These are phyloP conservation scores for Dactylellina parvicollis DNA, from an alignment of 2,329 filamentous ascomycete genomes.

Conservation along the genomic window DNA sequence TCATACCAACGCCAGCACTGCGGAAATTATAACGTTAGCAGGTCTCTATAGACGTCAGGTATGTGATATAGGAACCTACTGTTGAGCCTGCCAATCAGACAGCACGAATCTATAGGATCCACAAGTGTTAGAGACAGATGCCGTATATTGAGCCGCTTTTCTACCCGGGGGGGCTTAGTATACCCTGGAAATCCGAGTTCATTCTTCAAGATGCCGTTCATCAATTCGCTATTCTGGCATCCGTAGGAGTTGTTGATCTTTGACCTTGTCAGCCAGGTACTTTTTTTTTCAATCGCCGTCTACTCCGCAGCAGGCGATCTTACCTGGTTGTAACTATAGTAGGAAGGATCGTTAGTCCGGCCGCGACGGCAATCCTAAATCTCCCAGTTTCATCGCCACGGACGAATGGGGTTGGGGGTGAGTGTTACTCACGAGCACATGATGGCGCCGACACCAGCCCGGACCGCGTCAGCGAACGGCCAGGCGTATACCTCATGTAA, in stretches of 20 bases:
- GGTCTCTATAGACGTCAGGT: slow-evolving; percentile 56
- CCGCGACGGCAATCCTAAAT: slow-evolving; percentile 40
- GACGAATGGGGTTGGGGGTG: slow-evolving; percentile 20
- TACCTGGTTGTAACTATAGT: slow-evolving; percentile 56
- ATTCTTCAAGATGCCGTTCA: slow-evolving; percentile 66
- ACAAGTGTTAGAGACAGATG: slow-evolving; percentile 23
- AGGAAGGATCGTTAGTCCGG: slow-evolving; percentile 30
- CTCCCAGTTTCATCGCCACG: slow-evolving; percentile 35
- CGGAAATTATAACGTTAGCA: slow-evolving; percentile 57
- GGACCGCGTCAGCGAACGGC: slow-evolving; percentile 79
- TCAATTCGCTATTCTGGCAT: slow-evolving; percentile 65
- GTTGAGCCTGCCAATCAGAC: slow-evolving; percentile 51
- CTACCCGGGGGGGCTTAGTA: slow-evolving; percentile 16
- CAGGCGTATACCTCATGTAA: slow-evolving; percentile 80
- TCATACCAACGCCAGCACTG: slow-evolving; percentile 53
- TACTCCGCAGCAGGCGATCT: slow-evolving; percentile 28
- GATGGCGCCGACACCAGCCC: slow-evolving; percentile 71
- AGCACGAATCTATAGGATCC: slow-evolving; percentile 36
- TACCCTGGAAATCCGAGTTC: slow-evolving; percentile 68
- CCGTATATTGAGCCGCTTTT: slow-evolving; percentile 11
- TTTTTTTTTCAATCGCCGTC: slow-evolving; percentile 54
- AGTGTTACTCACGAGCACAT: slow-evolving; percentile 65
- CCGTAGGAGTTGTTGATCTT: slow-evolving; percentile 65
- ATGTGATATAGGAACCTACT: slow-evolving; percentile 36
- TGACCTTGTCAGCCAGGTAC: slow-evolving; percentile 60